phyloP scores from a whole-genome alignment of 441 rosid genomes.

The Manihot esculenta region DNA sequence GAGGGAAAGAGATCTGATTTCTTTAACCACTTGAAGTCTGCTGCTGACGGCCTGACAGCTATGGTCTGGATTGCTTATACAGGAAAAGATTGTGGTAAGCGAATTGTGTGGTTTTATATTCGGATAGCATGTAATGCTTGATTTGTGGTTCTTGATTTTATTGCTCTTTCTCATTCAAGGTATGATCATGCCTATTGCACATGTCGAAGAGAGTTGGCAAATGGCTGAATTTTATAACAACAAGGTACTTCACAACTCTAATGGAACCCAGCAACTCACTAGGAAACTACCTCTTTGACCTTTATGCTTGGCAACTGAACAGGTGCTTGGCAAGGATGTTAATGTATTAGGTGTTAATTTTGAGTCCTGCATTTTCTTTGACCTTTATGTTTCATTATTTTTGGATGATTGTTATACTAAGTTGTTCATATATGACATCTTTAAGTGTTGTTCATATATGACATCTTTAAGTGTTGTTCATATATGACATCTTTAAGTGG shows the following conservation, averaged over 20 bases:
- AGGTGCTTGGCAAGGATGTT: not conserved
- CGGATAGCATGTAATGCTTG: slow-evolving; percentile 1
- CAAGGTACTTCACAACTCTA: slow-evolving; percentile 52
- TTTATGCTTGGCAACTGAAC: too few species aligned
- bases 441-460: too few species aligned
- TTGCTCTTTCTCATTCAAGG: slow-evolving; percentile 43
- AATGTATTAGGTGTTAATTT: not conserved
- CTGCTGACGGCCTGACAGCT: slow-evolving; percentile 76
- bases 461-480: too few species aligned
- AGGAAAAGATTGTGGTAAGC: slow-evolving; percentile 91
- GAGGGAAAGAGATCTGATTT: slow-evolving; percentile 82
- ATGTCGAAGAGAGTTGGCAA: slow-evolving; percentile 99
- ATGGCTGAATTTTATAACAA: slow-evolving; percentile 96
- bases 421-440: too few species aligned
- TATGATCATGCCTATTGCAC: slow-evolving; percentile 96
- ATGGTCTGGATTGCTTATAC: slow-evolving; percentile 93
- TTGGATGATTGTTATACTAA: not conserved
- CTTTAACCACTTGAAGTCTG: slow-evolving; percentile 84
- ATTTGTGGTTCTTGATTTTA: slow-evolving; percentile 9
- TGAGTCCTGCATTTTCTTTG: not conserved
- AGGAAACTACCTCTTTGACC: not conserved
- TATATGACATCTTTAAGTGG: not conserved
- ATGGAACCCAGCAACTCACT: not conserved
- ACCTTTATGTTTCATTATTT: not conserved
- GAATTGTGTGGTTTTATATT: slow-evolving; percentile 8